Evolutionary conservation across 306 rosid genomes (phyloP).

Genomic region (Cucurbita moschata): DNA sequence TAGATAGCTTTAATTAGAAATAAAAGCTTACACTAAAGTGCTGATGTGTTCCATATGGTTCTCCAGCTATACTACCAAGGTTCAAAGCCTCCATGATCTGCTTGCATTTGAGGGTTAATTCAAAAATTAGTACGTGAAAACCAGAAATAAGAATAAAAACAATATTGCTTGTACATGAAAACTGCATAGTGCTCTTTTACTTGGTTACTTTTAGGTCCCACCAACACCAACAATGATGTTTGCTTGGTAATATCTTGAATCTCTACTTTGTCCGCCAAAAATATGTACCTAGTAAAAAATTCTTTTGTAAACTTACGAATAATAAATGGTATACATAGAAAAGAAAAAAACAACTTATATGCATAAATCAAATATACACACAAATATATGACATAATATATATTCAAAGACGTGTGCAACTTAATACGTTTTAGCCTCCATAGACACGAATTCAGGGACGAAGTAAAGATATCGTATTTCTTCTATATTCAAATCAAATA

Average conservation of each 20-base stretch:
- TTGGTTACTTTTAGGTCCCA: conserved; percentile 75
- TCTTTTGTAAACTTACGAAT: background rate
- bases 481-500: no score
- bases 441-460: no score
- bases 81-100: conserved; percentile 72
- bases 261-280: conserved; percentile 76
- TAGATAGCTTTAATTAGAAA: background rate
- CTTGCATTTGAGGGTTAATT: background rate
- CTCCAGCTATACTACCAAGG: conserved; percentile 64
- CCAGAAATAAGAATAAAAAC: background rate
- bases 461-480: no score
- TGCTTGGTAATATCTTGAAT: conserved; percentile 73
- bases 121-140: conserved; percentile 12
- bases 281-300: conserved; percentile 51
- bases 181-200: conserved; percentile 32
- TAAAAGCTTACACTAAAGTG: conserved; percentile 58
- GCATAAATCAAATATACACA: background rate
- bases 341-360: background rate
- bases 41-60: conserved; percentile 70
- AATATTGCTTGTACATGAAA: background rate
- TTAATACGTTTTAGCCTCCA: background rate
- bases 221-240: conserved; percentile 71
- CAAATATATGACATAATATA: background rate
- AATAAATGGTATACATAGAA: background rate
- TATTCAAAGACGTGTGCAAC: no score